These are phyloP conservation scores for Carex arenaria DNA, from an alignment of 202 grass and related monocot species.

Conservation along the genomic window DNA sequence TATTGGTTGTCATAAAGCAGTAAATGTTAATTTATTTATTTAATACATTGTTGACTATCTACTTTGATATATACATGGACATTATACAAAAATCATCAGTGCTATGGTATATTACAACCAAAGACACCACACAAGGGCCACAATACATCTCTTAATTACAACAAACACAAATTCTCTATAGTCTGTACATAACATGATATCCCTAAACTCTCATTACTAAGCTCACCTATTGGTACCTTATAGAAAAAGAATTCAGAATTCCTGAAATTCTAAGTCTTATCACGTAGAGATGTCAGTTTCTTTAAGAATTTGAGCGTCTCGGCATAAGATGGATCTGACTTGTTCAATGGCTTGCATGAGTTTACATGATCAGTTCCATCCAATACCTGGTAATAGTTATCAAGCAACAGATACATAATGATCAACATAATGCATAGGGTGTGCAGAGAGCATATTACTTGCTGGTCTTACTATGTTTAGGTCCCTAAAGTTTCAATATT, in stretches of 20 bases:
- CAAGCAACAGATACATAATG: not conserved
- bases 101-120: not conserved
- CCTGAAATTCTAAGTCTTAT: slow-evolving; percentile 6
- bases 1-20: not conserved
- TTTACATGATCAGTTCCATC: slow-evolving; percentile 86
- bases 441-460: not conserved
- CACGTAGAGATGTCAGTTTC: slow-evolving; percentile 25
- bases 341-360: slow-evolving; percentile 87
- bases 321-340: slow-evolving; percentile 80
- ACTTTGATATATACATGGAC: not conserved
- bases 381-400: slow-evolving; percentile 45
- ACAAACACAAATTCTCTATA: slow-evolving; percentile 3
- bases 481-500: not conserved
- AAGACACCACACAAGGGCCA: not conserved
- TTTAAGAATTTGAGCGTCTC: slow-evolving; percentile 84
- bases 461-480: not conserved
- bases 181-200: slow-evolving; percentile 13
- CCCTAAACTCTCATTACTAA: not conserved
- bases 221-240: not conserved
- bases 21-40: not conserved
- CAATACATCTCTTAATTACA: slow-evolving; percentile 5
- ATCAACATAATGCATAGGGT: not conserved
- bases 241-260: not conserved
- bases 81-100: not conserved
- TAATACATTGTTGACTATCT: not conserved